Evolutionary conservation across 2,329 filamentous ascomycete species (phyloP), one percentile per base, ranked within the genome.

Genomic region (Venturia oleaginea): DNA sequence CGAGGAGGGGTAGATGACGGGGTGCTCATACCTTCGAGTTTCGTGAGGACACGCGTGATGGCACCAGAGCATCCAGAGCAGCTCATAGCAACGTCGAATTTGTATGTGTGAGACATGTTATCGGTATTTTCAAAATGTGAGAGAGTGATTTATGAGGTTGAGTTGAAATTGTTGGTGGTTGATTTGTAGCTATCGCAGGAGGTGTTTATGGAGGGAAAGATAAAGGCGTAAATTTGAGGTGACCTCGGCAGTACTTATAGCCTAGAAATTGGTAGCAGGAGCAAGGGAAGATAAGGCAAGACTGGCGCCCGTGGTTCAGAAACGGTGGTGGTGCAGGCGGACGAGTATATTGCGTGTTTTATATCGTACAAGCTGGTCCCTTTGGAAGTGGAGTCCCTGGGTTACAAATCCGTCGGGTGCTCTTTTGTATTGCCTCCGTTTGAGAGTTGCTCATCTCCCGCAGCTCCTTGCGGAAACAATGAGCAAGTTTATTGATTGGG

Each of bases 1-100:
- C 60, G 61, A 60, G 55, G 63, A 13, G 22, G 27, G 34, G 48
- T 54, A 67, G 15, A 32, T 24, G 40, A 32, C 10, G 27, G 51
- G 24, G 40, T n/a, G 15, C 13, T 77, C 84, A 68, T 74, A 96
- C 92, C 92, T 24, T 95, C 89, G 2, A 96, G 86, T 80, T 91
- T 96, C 81, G 90, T 93, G 68, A 99, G 86, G 57, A 97, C 92
- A 62, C 92, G 85, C 78, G 96, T 90, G 55, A 99, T 84, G 69
- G 94, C 94, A 72, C 92, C 92, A 57, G 92, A 97, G 87, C 94
- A 99, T 76, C 94, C 94, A 75, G 90, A 86, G 80, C 94, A 99
- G 83, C 82, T 89, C 94, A 99, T 99, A 78, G 81, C 83, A 76
- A 97, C 86, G 78, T 92, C 87, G 83, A 97, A 97, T 77, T 94